Evolutionary conservation across 2,329 filamentous ascomycete genomes (phyloP).

Genomic region (Alternaria brassicicola): DNA sequence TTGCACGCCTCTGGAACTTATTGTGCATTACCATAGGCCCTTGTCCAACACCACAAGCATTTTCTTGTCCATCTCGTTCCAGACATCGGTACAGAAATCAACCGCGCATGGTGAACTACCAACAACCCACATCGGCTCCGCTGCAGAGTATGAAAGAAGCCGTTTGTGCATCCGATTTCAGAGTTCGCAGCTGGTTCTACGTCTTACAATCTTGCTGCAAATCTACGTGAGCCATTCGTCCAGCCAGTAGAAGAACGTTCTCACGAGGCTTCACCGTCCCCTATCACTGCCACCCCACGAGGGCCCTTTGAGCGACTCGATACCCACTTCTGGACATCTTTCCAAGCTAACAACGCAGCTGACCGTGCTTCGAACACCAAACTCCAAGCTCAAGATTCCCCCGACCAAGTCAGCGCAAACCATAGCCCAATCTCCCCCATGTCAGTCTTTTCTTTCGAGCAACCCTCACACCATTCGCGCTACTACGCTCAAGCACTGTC

Average conservation of each 20-base stretch:
- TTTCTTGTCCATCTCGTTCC: neutral
- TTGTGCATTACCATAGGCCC: neutral
- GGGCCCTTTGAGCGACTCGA: neutral
- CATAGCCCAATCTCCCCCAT: neutral
- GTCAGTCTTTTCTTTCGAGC: neutral
- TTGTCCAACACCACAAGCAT: neutral
- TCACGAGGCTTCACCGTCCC: neutral
- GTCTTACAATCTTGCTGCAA: neutral
- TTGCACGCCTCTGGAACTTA: neutral
- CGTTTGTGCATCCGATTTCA: neutral
- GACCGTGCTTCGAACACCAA: neutral
- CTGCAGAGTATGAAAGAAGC: neutral
- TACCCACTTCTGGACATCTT: neutral
- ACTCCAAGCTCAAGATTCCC: neutral
- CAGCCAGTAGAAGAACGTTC: neutral
- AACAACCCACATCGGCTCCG: neutral
- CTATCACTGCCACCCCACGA: neutral
- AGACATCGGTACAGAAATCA: too few species aligned
- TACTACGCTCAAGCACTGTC: conserved; percentile 33
- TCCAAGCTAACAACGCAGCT: neutral
- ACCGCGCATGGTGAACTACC: neutral
- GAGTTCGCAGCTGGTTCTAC: neutral
- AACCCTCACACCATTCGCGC: conserved; percentile 13
- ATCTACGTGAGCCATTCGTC: neutral
- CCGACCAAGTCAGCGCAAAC: neutral